phyloP scores from a whole-genome alignment of 352 stramenopile species.

The Globisporangium canariense region DNA sequence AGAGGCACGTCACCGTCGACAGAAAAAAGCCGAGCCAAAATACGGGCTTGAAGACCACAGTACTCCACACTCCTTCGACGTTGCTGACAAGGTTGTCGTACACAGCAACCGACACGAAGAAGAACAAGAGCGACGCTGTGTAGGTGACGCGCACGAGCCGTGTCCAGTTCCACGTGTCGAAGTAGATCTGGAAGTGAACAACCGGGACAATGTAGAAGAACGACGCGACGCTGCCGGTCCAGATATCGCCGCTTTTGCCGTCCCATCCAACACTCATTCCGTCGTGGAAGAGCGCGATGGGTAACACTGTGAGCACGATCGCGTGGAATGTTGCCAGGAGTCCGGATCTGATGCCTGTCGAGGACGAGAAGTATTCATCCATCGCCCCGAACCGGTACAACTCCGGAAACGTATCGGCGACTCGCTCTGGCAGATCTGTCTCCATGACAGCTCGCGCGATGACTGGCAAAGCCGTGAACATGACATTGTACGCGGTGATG shows the following conservation, averaged over 20 bases:
- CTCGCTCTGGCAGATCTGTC: conserved; percentile 60
- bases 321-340: conserved; percentile 55
- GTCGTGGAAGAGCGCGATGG: conserved; percentile 52
- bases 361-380: conserved; percentile 62
- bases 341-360: conserved; percentile 38
- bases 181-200: conserved; percentile 88
- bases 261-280: conserved; percentile 47
- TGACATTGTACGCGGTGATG: conserved; percentile 94
- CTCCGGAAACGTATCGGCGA: conserved; percentile 68
- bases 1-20: conserved; percentile 34
- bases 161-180: conserved; percentile 82
- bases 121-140: conserved; percentile 41
- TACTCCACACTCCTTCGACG: conserved; percentile 47
- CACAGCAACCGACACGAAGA: conserved; percentile 42
- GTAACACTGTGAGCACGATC: conserved; percentile 49
- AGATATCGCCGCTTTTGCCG: conserved; percentile 60
- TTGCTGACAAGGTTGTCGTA: conserved; percentile 52
- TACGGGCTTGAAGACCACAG: conserved; percentile 26
- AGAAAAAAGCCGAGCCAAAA: conserved; percentile 71
- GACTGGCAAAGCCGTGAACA: conserved; percentile 91
- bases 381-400: conserved; percentile 58
- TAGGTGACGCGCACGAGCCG: conserved; percentile 39
- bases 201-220: conserved; percentile 93
- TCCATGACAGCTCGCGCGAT: conserved; percentile 74
- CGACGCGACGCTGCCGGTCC: conserved; percentile 86